These are phyloP conservation scores for Globomyces pollinis-pini DNA, from an alignment of 192 early-diverging fungal species.

Conservation along the genomic window DNA sequence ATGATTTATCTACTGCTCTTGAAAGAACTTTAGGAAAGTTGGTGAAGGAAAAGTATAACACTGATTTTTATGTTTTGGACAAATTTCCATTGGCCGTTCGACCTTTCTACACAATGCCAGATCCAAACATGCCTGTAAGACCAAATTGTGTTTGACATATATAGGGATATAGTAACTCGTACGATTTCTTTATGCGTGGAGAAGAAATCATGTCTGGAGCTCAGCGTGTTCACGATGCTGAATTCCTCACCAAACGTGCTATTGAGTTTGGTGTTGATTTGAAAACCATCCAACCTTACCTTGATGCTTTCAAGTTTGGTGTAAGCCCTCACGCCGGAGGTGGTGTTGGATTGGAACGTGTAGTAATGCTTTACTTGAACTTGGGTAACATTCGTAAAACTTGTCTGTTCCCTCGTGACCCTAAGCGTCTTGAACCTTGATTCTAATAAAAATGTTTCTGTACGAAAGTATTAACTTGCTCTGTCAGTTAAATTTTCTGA, in stretches of 20 bases:
- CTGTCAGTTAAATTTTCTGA: too few relatives aligned
- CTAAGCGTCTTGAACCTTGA: constrained; percentile 81
- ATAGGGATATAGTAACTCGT: constrained; percentile 93
- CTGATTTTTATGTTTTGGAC: constrained; percentile 98
- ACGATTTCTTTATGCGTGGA: constrained; percentile 99
- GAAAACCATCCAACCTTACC: constrained; percentile 77
- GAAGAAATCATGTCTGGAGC: constrained; percentile 98
- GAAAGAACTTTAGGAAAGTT: constrained; percentile 80
- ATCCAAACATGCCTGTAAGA: constrained; percentile 62
- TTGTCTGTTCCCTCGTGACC: constrained; percentile 96
- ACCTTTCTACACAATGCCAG: constrained; percentile 99
- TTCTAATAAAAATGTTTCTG: too few relatives aligned
- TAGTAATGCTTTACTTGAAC: constrained; percentile 93
- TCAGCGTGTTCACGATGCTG: constrained; percentile 94
- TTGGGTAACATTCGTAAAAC: constrained; percentile 88
- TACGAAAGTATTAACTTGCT: too few relatives aligned
- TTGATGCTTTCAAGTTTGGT: constrained; percentile 94
- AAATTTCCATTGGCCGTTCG: constrained; percentile 96
- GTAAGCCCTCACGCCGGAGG: constrained; percentile 97
- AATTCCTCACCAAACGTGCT: constrained; percentile 66
- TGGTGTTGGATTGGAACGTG: constrained; percentile 92
- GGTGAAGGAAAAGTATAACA: constrained; percentile 88
- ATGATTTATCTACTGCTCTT: constrained; percentile 84
- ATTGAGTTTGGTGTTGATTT: constrained; percentile 70
- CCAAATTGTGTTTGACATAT: neutral